These are phyloP conservation scores for Crithidia fasciculata DNA, from an alignment of 208 protist species.

Conservation along the genomic window DNA sequence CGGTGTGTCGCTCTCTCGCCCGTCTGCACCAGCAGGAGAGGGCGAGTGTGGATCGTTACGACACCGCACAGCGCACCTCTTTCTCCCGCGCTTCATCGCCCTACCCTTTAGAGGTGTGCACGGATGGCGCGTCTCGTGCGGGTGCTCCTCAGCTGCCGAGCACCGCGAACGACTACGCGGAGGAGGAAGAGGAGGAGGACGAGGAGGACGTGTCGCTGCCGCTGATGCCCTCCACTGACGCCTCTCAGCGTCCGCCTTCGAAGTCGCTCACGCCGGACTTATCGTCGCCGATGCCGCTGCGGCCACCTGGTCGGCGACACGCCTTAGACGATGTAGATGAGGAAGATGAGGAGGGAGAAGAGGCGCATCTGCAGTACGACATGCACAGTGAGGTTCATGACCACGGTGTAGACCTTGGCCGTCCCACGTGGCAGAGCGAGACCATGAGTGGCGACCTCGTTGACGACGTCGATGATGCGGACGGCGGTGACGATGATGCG, in stretches of 20 bases:
- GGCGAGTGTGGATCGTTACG: neutral
- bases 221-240: neutral
- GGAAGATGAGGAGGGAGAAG: slow-evolving; percentile 5
- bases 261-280: neutral
- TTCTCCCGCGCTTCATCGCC: neutral
- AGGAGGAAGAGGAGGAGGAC: neutral
- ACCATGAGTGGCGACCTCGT: neutral
- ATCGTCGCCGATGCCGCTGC: slow-evolving; percentile 21
- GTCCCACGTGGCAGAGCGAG: slow-evolving; percentile 11
- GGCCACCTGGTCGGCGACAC: neutral
- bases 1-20: slow-evolving; percentile 3
- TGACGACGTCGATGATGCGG: neutral
- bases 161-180: slow-evolving; percentile 3
- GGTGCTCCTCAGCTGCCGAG: neutral
- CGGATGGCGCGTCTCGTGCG: neutral
- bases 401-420: neutral
- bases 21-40: neutral
- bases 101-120: no score
- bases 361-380: slow-evolving; percentile 25
- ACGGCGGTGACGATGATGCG: neutral
- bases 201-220: neutral
- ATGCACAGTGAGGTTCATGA: neutral
- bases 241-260: neutral
- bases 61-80: neutral
- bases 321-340: neutral